phyloP scores from a whole-genome alignment of 208 protist genomes.

The Wallacemonas sp. region DNA sequence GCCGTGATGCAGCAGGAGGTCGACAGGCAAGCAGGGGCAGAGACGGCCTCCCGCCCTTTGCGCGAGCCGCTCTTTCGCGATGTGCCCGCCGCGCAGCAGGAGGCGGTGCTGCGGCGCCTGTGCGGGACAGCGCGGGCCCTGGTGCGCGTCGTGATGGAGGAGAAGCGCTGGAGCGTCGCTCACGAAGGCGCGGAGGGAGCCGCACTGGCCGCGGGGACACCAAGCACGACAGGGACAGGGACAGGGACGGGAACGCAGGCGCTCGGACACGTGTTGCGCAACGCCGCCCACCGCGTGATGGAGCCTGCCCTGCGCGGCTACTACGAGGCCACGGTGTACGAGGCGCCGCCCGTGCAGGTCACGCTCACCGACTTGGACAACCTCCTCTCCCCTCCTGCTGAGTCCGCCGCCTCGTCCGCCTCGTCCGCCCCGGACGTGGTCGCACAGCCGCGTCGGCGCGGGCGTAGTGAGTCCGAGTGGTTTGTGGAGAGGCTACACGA shows the following conservation, averaged over 20 bases:
- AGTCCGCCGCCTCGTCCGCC: not conserved
- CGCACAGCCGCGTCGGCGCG: not conserved
- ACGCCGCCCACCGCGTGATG: constrained; percentile 72
- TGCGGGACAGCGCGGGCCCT: constrained; percentile 59
- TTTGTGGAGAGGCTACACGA: constrained; percentile 12
- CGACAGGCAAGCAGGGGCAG: too few species aligned
- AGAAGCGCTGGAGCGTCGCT: constrained; percentile 62
- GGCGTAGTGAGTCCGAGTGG: constrained; percentile 21
- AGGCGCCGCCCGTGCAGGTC: constrained; percentile 7
- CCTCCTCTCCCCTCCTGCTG: constrained; percentile 3
- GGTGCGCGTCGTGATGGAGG: constrained; percentile 76
- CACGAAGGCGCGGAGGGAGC: constrained; percentile 73
- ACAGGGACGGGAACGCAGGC: not conserved
- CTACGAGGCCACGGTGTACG: constrained; percentile 33
- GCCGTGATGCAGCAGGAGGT: not conserved
- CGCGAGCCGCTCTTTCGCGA: constrained; percentile 45
- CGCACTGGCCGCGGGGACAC: constrained; percentile 55
- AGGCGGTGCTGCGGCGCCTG: constrained; percentile 46
- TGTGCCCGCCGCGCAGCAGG: constrained; percentile 39
- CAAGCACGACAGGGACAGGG: too few species aligned
- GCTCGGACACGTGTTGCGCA: constrained; percentile 49
- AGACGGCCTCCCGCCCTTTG: too few species aligned
- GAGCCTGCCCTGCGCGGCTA: constrained; percentile 66
- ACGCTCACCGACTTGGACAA: not conserved
- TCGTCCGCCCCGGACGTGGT: constrained; percentile 8